Base-by-base conservation (phyloP, 768 basidiomycete genomes). In the Saitozyma sp. region DNA sequence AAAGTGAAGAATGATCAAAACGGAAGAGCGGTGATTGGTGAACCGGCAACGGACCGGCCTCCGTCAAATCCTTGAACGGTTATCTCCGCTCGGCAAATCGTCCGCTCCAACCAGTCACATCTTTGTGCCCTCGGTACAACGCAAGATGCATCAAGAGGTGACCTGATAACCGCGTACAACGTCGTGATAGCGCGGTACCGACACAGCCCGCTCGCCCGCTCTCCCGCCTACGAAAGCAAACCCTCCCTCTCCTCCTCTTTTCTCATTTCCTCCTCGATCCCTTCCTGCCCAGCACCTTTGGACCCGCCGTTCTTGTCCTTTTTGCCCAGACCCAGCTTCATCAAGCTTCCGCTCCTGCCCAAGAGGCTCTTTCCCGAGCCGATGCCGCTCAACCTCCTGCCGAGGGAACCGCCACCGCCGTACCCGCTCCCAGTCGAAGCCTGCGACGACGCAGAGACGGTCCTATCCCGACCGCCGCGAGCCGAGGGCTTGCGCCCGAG, bases 291-390 rank as follows among this genome's bases (percentile, higher is more conserved):
- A 17, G 45, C 54, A 17, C 45, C 41, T 41, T 42, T 57, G 17
- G 20, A 38, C 11, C 16, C 43, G 38, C 38, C 46, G 13, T 66
- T 48, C 56, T 63, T 62, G 48, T 75, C 68, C 67, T 78, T 78
- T 57, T 69, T 72, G 6, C 76, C 74, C 14, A 75, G 66, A 7
- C 74, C 74, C 29, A 76, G 65, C 58, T 73, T 75, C 29, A 65
- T 63, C 62, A 74, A 70, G 37, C 65, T 68, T 6, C 74, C 68
- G 13, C 61, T 66, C 39, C 70, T 67, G 9, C 73, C 60, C 57
- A 72, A 58, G 42, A 74, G 48, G 9, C 64, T 60, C 48, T 67
- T 69, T 2, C 67, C 65, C 10, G 41, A 49, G 51, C 54, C 61
- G 5, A 68, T 69, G 45, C 68, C 70, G 54, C 67, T 69, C 50